Percentiles rank a stretch among this genome's conserved stretches.
Evolutionary conservation across 345 rosid genomes (phyloP).

Genomic region (Populus alba): DNA sequence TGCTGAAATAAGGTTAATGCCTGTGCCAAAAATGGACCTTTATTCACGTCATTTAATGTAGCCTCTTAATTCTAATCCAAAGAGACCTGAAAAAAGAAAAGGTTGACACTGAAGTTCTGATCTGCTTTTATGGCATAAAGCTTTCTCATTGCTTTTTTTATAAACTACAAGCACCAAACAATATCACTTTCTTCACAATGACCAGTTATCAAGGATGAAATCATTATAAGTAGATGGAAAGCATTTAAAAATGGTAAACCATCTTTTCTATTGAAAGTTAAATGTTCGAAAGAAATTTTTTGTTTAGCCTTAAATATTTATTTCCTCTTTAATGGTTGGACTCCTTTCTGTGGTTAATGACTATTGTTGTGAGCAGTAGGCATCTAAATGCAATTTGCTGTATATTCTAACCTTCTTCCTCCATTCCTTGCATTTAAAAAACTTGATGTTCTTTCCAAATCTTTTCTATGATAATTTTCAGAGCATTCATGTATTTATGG

Average conservation of each 20-base stretch:
- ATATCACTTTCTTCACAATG: too few relatives aligned
- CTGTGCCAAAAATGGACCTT: too few relatives aligned
- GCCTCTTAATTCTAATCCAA: too few relatives aligned
- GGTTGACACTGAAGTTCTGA: too few relatives aligned
- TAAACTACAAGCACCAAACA: too few relatives aligned
- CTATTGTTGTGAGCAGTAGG: neutral
- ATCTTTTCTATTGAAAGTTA: neutral
- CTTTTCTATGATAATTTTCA: neutral
- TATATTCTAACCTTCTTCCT: neutral
- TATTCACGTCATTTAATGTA: too few relatives aligned
- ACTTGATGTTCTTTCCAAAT: neutral
- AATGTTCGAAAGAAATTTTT: neutral
- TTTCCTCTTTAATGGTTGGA: neutral
- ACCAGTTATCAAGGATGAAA: too few relatives aligned
- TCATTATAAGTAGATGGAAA: neutral
- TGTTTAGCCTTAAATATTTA: neutral
- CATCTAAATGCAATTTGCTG: neutral
- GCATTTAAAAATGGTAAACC: neutral
- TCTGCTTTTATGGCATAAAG: too few relatives aligned
- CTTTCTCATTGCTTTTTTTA: too few relatives aligned
- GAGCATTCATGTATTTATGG: neutral
- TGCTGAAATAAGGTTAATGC: too few relatives aligned
- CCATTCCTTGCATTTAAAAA: neutral
- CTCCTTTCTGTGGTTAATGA: neutral
- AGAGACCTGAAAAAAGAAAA: too few relatives aligned